Evolutionary conservation across 192 early-diverging fungal genomes (phyloP), one percentile per base, ranked within the genome.

Genomic region (Phlyctochytrium bullatum): DNA sequence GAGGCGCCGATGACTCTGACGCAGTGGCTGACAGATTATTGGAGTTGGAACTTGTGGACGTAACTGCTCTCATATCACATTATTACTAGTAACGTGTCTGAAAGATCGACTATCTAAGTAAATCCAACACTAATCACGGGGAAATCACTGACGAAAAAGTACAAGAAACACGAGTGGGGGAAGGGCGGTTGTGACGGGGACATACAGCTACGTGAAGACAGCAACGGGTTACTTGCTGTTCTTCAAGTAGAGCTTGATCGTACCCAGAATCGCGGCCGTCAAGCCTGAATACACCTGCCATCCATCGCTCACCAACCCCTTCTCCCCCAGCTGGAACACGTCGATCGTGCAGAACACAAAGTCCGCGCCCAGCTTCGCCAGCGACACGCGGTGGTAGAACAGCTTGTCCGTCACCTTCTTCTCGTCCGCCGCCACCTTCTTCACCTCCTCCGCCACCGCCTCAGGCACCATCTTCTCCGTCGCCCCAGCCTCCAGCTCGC

Each of bases 341-440:
- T 74, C 78, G 36, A 72, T 67, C 65, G 83, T 71, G 79, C 91
- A 92, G 74, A 93, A 93, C 23, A 84, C 59, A 62, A 83, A 83
- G 72, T 93, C 92, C 63, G 85, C 83, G 20, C 76, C 29, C 17
- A 92, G 67, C 70, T 93, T 93, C 59, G 71, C 67, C 24, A 86
- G 74, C 2, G 88, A 87, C 0, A 90, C 64, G 24, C 82, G 59
- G 24, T 81, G 75, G 79, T 84, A 79, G 60, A 72, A 78, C 30
- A 83, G 53, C 72, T 86, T 35, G 23, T 66, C 30, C 3, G 16
- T 16, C 35, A 80, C 36, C 53, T 73, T 73, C 32, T 2, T 40
- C 16, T 61, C 54, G 27, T 17, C 30, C 0, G 36, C 33, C 14
- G 40, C 20, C 14, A 29, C 20, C 10, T 6, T 20, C 40, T 47